Conservation (phyloP, 257 asterid genomes). For the Solanum lignicaule region DNA sequence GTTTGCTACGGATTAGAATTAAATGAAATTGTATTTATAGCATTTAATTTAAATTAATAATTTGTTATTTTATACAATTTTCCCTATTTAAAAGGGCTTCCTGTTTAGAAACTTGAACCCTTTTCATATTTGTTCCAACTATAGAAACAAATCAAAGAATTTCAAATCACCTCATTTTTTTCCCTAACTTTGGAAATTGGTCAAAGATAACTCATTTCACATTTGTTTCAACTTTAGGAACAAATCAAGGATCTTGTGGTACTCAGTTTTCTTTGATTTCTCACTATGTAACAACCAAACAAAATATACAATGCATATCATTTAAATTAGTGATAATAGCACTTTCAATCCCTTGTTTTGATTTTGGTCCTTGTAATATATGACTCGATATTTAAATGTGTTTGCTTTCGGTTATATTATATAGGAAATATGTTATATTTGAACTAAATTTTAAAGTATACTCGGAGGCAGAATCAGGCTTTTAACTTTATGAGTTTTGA, state of each 20-base stretch:
- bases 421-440: neutral
- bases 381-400: neutral
- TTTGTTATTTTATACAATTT: too few species aligned
- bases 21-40: too few species aligned
- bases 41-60: too few species aligned
- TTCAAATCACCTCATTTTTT: neutral
- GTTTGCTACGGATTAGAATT: too few species aligned
- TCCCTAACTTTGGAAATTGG: too few species aligned
- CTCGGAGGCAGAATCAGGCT: neutral
- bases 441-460: neutral
- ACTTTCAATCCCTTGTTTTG: too few species aligned
- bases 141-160: neutral
- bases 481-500: neutral
- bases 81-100: too few species aligned
- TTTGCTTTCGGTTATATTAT: neutral
- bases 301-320: too few species aligned
- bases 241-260: neutral
- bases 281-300: too few species aligned
- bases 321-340: too few species aligned
- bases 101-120: neutral
- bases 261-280: too few species aligned
- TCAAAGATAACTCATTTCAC: neutral
- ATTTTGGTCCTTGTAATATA: too few species aligned
- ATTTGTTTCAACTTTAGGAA: neutral
- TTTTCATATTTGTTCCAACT: neutral